Percentiles rank a stretch among this genome's conserved stretches.
phyloP scores from a whole-genome alignment of 805 yeast genomes.

The Wickerhamiella lipophila region DNA sequence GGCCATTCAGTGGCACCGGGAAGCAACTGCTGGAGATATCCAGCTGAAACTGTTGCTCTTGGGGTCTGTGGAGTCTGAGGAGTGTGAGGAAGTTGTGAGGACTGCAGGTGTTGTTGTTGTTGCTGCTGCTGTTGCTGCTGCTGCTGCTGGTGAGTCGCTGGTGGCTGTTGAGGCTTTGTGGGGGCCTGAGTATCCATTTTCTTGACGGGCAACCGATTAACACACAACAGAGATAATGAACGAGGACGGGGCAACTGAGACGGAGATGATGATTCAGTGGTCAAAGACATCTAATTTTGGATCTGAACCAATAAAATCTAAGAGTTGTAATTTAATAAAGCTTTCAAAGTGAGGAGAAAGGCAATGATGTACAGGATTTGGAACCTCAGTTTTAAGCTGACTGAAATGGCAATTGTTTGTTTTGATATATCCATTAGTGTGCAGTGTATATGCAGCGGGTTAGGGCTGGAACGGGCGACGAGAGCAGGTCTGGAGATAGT shows the following conservation, averaged over 20 bases:
- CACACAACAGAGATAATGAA: slow-evolving; percentile 7
- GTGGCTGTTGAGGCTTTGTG: not conserved
- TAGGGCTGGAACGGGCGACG: no score
- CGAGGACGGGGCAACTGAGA: slow-evolving; percentile 6
- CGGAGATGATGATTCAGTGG: slow-evolving; percentile 2
- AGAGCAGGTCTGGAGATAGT: no score
- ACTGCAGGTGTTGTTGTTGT: not conserved
- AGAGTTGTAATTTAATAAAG: not conserved
- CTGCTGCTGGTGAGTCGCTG: not conserved
- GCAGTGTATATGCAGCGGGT: not conserved
- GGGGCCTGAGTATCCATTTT: not conserved
- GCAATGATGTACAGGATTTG: not conserved
- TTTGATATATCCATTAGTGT: not conserved
- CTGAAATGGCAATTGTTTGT: not conserved
- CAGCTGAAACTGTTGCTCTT: not conserved
- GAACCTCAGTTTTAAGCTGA: not conserved
- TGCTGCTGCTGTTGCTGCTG: not conserved
- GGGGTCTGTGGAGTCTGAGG: not conserved
- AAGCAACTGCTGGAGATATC: slow-evolving; percentile 32
- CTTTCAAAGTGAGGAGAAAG: no score
- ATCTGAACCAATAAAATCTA: not conserved
- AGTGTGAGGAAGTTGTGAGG: not conserved
- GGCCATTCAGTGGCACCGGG: slow-evolving; percentile 42
- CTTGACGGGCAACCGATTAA: not conserved
- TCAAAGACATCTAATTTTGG: slow-evolving; percentile 1